Conservation (phyloP, 306 rosid genomes). For the Astragalus membranaceus region DNA sequence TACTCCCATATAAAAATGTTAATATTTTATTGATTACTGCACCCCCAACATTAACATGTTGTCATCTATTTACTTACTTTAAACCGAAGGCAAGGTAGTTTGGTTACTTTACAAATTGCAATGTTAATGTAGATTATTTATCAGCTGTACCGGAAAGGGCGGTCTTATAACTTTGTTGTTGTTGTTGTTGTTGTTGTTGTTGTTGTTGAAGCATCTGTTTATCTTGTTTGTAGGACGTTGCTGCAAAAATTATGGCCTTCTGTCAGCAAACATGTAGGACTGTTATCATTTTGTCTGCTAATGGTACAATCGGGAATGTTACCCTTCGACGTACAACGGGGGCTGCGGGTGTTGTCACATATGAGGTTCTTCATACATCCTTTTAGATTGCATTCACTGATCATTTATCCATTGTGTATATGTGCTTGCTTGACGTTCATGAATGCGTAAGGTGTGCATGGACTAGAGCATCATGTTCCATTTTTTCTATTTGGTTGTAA, state of each 20-base stretch:
- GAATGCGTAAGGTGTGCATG: not conserved
- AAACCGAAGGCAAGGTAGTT: too few relatives aligned
- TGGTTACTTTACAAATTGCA: not conserved
- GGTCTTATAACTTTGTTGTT: not conserved
- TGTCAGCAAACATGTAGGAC: conserved; percentile 61
- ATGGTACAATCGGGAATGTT: conserved; percentile 59
- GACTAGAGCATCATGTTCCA: too few relatives aligned
- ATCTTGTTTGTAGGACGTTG: conserved; percentile 58
- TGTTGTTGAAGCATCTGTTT: not conserved
- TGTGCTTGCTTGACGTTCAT: conserved; percentile 1
- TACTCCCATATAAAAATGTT: too few relatives aligned
- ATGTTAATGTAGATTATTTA: not conserved
- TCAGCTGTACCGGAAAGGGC: too few relatives aligned
- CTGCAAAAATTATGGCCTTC: conserved; percentile 45
- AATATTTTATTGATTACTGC: too few relatives aligned
- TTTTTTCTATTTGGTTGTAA: not conserved
- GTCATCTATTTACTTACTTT: too few relatives aligned
- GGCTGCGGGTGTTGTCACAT: conserved; percentile 42
- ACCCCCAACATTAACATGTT: not conserved
- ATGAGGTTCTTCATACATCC: conserved; percentile 48
- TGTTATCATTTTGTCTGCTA: conserved; percentile 64
- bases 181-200: not conserved
- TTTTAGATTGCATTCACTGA: not conserved
- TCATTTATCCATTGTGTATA: not conserved
- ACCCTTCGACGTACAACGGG: conserved; percentile 44